These are phyloP conservation scores for Elsinoe fawcettii DNA, from an alignment of 2,329 filamentous ascomycete genomes.

Conservation along the genomic window DNA sequence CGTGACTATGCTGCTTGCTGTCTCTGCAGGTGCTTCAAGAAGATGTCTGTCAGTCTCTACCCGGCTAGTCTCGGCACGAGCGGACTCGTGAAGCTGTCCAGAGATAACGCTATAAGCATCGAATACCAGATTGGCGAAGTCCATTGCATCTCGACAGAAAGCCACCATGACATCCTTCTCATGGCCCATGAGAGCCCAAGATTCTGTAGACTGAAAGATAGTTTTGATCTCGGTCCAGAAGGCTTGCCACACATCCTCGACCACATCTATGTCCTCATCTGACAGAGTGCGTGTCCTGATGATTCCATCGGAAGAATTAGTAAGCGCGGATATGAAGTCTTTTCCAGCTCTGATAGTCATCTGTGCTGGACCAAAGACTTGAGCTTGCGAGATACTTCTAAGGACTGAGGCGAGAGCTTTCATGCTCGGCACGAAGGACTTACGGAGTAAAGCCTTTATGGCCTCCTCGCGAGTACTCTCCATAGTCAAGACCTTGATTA, in stretches of 20 bases:
- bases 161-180: slow-evolving; percentile 77
- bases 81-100: slow-evolving; percentile 52
- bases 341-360: slow-evolving; percentile 54
- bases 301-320: slow-evolving; percentile 54
- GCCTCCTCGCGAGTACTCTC: slow-evolving; percentile 57
- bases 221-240: slow-evolving; percentile 76
- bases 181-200: slow-evolving; percentile 65
- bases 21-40: slow-evolving; percentile 55
- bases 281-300: slow-evolving; percentile 51
- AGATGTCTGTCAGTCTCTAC: slow-evolving; percentile 44
- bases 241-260: slow-evolving; percentile 73
- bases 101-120: slow-evolving; percentile 78
- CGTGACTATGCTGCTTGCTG: slow-evolving; percentile 64
- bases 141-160: slow-evolving; percentile 91
- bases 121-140: slow-evolving; percentile 79
- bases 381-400: slow-evolving; percentile 47
- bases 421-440: slow-evolving; percentile 50
- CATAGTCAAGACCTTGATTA: slow-evolving; percentile 74
- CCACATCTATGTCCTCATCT: slow-evolving; percentile 54
- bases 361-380: slow-evolving; percentile 52
- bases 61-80: slow-evolving; percentile 25
- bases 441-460: slow-evolving; percentile 51
- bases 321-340: slow-evolving; percentile 57
- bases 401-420: slow-evolving; percentile 50
- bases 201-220: slow-evolving; percentile 74